These are phyloP conservation scores for Fusarium camptoceras DNA, from an alignment of 2,329 filamentous ascomycete species.

Conservation along the genomic window DNA sequence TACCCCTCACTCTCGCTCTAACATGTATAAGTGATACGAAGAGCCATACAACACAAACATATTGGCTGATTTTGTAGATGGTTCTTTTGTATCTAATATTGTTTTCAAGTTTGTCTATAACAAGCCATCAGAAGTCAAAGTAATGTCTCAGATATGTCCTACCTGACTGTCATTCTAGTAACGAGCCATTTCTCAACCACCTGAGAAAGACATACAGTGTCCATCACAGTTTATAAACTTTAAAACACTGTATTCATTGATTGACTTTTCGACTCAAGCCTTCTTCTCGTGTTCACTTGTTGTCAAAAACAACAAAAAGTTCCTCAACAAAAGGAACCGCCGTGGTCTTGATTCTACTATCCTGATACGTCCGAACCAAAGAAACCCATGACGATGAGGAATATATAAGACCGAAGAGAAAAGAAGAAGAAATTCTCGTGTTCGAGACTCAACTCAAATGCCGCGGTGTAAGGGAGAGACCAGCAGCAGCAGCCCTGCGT, in stretches of 20 bases:
- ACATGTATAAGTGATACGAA: neutral
- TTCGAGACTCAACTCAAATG: neutral
- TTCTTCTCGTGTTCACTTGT: neutral
- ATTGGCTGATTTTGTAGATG: neutral
- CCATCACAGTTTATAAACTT: accelerated
- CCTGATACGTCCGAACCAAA: neutral
- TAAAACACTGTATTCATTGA: conserved; percentile 3
- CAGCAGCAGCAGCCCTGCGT: neutral
- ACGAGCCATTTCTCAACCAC: conserved; percentile 7
- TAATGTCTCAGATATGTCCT: neutral
- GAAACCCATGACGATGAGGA: conserved; percentile 16
- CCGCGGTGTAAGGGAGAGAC: neutral
- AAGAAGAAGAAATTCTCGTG: neutral
- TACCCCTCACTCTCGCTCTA: conserved; percentile 12
- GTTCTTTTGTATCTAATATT: neutral
- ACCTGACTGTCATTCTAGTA: neutral
- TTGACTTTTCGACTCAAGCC: neutral
- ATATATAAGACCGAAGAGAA: conserved; percentile 26
- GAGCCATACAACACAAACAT: neutral
- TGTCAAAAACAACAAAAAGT: neutral
- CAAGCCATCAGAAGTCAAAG: neutral
- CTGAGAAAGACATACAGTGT: conserved; percentile 16
- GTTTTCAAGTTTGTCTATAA: neutral
- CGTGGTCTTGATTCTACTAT: conserved; percentile 25
- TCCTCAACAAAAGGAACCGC: conserved; percentile 23